Evolutionary conservation across 495 filamentous ascomycete species (phyloP), one percentile per base, ranked within the genome.

Genomic region (Xanthoparmelia taractica): DNA sequence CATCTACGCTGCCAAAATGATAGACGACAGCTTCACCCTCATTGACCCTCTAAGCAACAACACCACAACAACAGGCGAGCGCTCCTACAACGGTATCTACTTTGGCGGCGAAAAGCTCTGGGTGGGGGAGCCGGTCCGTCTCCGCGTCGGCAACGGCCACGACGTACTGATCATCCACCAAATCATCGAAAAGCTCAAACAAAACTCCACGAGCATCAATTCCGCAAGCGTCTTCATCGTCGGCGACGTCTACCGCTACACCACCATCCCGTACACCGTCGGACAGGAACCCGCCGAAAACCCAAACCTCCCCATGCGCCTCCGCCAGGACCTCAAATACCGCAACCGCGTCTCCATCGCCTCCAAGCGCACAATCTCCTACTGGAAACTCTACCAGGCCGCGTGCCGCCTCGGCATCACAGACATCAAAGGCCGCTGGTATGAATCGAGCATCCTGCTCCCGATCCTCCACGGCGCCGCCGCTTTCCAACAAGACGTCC

Each of bases 381-480:
- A 75, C 68, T 83, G 79, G 80, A 74, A 76, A 55, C 67, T 82
- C 31, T 61, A 73, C 1, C 65, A 74, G 34, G 57, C 70, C 11
- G 64, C 67, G 38, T 59, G 67, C 29, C 73, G 66, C 29, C 66
- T 78, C 64, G 70, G 69, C 7, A 66, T 85, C 4, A 68, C 71
- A n/a, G 80, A 85, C 38, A 70, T 87, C 66, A 85, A 84, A 66
- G 84, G 84, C 8, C 75, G 84, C 18, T 87, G 84, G 84, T 87
- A 87, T 69, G 84, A 86, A 65, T 78, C 77, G 6, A 76, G 75
- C 57, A 66, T 80, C 5, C 68, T 85, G 5, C 75, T 82, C 12
- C 80, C 80, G 0, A 77, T 80, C 59, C 67, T 84, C 5, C 74
- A 76, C 31, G 74, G 72, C 23, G 60, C 50, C 12, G 66, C 64